phyloP scores from a whole-genome alignment of 371 early-diverging fungal genomes.

The Blakeslea trispora region DNA sequence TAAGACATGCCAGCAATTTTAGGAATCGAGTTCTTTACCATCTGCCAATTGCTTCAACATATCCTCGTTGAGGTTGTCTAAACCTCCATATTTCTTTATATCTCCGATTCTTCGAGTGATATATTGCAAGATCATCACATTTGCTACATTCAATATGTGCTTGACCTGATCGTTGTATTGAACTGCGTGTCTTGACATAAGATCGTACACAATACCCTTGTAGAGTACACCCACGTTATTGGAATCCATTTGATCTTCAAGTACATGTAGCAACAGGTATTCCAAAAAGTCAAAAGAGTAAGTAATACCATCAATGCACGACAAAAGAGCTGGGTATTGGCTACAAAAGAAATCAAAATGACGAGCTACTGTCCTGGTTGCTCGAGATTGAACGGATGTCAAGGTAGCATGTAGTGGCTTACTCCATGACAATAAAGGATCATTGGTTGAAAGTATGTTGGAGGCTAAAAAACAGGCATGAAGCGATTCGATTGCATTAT shows the following conservation, averaged over 20 bases:
- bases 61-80: constrained; percentile 29
- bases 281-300: constrained; percentile 43
- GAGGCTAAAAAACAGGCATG: constrained; percentile 32
- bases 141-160: constrained; percentile 36
- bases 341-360: constrained; percentile 40
- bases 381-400: constrained; percentile 25
- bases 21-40: constrained; percentile 22
- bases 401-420: constrained; percentile 29
- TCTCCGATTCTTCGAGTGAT: constrained; percentile 25
- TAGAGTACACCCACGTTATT: constrained; percentile 37
- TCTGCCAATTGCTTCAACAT: constrained; percentile 28
- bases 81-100: constrained; percentile 22
- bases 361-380: constrained; percentile 31
- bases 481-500: constrained; percentile 36
- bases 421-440: constrained; percentile 28
- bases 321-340: constrained; percentile 40
- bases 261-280: constrained; percentile 29
- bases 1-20: constrained; percentile 1
- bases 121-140: constrained; percentile 30
- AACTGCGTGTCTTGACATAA: constrained; percentile 45
- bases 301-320: constrained; percentile 47
- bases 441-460: constrained; percentile 18
- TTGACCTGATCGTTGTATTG: constrained; percentile 33
- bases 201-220: constrained; percentile 42
- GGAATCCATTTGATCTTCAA: constrained; percentile 38